Base-by-base conservation (phyloP, 176 grass and related monocot species). In the Eragrostis nindensis region DNA sequence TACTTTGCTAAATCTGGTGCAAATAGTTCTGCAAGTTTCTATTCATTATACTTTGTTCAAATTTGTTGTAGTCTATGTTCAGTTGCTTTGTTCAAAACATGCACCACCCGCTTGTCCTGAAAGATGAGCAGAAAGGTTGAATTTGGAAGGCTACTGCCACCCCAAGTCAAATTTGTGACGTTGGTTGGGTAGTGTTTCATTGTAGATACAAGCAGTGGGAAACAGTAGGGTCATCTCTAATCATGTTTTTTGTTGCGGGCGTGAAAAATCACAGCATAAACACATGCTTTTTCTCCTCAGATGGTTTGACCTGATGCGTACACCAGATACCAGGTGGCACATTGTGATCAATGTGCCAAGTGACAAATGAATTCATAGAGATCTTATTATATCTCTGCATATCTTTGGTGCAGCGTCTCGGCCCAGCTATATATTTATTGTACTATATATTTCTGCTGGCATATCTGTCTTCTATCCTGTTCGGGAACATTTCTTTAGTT, bases 21-120 rank as follows among this genome's bases (percentile, higher is more conserved):
- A 54, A 72, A 55, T 19, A 36, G 32, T 78, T 67, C 25, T 71
- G 41, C 77, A 47, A 42, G n/a, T 13, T 32, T 68, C 19, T 54
- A 19, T 73, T 56, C 11, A 7, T 25, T 65, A 62, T 62, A 30
- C 0, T 30, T 26, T 30, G 26, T 7, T 15, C 26, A 30, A 26
- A 61, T 61, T 61, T 26, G 24, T 57, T 18, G 30, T 32, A 42
- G 52, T 42, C 24, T 43, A 22, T 60, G 46, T 83, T 50, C 30
- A 26, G 13, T 75, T 81, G 49, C 19, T 73, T 62, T 66, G 17
- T 71, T 61, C 6, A 71, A 62, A 21, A 38, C 80, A 62, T 76
- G 53, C 68, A 54, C 55, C 38, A 24, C 72, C 63, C 16, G 14
- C 65, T 22, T 77, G 60, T 29, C 47, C 38, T 57, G 39, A 71